Evolutionary conservation across 1,284 basidiomycete species (phyloP).

Genomic region (Heterobasidion parviporum): DNA sequence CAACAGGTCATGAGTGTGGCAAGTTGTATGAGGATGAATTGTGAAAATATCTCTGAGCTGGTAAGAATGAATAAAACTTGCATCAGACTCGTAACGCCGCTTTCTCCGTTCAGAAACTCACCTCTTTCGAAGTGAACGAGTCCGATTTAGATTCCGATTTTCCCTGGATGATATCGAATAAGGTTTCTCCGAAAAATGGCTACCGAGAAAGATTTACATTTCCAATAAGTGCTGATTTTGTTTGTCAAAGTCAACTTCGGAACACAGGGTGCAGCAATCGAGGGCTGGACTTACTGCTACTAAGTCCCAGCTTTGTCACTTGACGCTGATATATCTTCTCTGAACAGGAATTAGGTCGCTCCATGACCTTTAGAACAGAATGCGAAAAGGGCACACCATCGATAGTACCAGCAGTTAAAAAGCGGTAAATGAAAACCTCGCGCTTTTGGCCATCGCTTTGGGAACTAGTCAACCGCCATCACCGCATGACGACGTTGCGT

Average conservation of each 20-base stretch:
- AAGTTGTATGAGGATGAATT: conserved; percentile 71
- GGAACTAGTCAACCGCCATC: conserved; percentile 3
- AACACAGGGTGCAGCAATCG: neutral
- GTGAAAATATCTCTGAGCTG: conserved; percentile 90
- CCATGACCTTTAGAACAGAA: neutral
- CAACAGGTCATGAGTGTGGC: conserved; percentile 88
- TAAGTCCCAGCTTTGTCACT: conserved; percentile 91
- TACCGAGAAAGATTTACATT: conserved; percentile 29
- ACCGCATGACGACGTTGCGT: neutral
- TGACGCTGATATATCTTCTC: conserved; percentile 90
- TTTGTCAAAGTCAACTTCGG: conserved; percentile 6
- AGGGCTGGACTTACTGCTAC: conserved; percentile 59
- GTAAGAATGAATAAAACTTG: neutral
- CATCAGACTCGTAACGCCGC: neutral
- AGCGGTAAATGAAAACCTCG: conserved; percentile 89
- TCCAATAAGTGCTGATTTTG: conserved; percentile 51
- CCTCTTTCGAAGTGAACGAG: conserved; percentile 86
- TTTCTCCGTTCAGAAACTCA: conserved; percentile 24
- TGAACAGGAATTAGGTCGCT: conserved; percentile 18
- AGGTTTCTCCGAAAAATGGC: conserved; percentile 4
- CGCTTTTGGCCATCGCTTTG: conserved; percentile 89
- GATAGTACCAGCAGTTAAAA: conserved; percentile 77
- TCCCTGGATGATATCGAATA: conserved; percentile 27
- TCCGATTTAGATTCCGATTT: conserved; percentile 60
- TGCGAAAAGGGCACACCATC: conserved; percentile 39